Evolutionary conservation across 1,284 basidiomycete genomes (phyloP), one percentile per base, ranked within the genome.

Genomic region (Gymnopus androsaceus): DNA sequence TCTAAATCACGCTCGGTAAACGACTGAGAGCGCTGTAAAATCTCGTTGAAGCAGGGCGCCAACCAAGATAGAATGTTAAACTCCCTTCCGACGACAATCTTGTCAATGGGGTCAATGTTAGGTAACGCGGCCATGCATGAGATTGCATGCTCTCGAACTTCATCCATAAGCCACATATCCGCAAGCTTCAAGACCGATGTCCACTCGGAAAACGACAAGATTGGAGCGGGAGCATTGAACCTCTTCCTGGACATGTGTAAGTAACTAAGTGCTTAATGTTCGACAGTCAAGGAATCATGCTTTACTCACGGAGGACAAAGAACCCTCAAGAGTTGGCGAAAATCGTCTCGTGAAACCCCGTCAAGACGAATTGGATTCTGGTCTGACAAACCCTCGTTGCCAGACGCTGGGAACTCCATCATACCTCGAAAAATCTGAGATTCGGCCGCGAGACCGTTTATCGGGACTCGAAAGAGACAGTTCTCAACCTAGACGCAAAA

Each of bases 1-100:
- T 59, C 53, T 4, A 58, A 60, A 27, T 69, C 67, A 6, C 56
- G 45, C 14, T 57, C 54, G 12, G 45, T 48, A 53, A 68, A 54
- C 4, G 67, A 58, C 5, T 61, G 45, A 23, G 58, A 54, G 12
- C 66, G 61, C n/a, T 58, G 48, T 3, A 65, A 57, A 19, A 69
- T 40, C 11, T 51, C 33, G 31, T 59, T 56, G 40, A 66, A 51
- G 3, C 60, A 62, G 2, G 64, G 61, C 1, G 63, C 38, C 1
- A 69, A 36, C 67, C 68, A 70, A 17, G 59, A 23, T 3, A 57
- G 37, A 17, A 69, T 52, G 14, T 63, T 45, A 52, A 61, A 63
- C 19, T 55, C 55, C 17, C 50, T 56, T 9, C 65, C 64, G 36
- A 66, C 52, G 4, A 57, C 50, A 3, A 66, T 31, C 41, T 64